Conservation (phyloP, 306 rosid species). For the Cicer judaicum region DNA sequence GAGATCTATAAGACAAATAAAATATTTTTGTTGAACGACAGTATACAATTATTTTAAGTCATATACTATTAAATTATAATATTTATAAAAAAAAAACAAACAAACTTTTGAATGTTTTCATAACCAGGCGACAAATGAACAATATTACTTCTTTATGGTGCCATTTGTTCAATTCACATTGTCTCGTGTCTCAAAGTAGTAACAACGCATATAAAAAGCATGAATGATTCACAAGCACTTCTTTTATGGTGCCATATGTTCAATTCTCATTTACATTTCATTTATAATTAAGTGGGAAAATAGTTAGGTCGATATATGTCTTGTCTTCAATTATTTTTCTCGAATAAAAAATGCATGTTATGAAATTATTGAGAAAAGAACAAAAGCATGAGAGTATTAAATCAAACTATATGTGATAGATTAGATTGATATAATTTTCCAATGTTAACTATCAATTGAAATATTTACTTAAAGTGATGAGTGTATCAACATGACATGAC, state of each 20-base stretch:
- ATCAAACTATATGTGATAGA: not conserved
- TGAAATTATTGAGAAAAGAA: not conserved
- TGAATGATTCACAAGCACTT: constrained; percentile 1
- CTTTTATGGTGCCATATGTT: not conserved
- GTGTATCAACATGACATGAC: too few relatives aligned
- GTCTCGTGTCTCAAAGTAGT: not conserved
- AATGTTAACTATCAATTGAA: too few relatives aligned
- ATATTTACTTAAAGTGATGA: too few relatives aligned
- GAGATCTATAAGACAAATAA: too few relatives aligned
- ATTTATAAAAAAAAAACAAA: not conserved
- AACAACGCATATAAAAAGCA: not conserved
- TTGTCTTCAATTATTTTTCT: not conserved
- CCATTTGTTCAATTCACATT: too few relatives aligned
- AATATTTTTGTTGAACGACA: too few relatives aligned
- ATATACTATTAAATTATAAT: too few relatives aligned
- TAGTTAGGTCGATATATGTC: not conserved
- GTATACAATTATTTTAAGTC: too few relatives aligned
- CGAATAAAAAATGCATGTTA: not conserved
- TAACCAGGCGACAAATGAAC: not conserved
- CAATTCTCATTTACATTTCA: not conserved
- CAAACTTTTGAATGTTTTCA: not conserved
- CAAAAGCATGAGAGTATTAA: not conserved
- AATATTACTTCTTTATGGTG: not conserved
- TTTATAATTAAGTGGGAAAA: not conserved
- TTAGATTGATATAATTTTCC: too few relatives aligned